These are phyloP conservation scores for Cercophora sp. DNA, from an alignment of 495 filamentous ascomycete genomes.

Conservation along the genomic window DNA sequence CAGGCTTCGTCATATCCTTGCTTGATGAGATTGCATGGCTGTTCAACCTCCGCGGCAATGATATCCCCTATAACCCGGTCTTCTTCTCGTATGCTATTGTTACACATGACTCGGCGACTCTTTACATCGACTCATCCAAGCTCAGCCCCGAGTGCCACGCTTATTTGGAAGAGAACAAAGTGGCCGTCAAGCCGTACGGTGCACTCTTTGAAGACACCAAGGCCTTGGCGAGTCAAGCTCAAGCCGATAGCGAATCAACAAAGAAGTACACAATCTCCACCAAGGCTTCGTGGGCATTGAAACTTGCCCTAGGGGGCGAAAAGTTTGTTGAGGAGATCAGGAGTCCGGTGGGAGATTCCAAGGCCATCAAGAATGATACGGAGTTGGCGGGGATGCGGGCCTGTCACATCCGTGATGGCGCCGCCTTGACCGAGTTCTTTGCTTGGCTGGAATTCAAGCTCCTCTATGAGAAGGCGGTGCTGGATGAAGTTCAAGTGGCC, in stretches of 20 bases:
- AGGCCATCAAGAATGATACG: conserved; percentile 93
- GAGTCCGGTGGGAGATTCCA: conserved; percentile 87
- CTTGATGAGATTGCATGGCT: conserved; percentile 98
- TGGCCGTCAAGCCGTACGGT: conserved; percentile 78
- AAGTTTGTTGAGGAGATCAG: conserved; percentile 80
- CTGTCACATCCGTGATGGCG: conserved; percentile 93
- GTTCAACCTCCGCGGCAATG: conserved; percentile 91
- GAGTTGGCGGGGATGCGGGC: conserved; percentile 91
- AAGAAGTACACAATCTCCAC: conserved; percentile 86
- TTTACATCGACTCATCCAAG: conserved; percentile 83
- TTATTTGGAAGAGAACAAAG: conserved; percentile 65
- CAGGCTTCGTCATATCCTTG: conserved; percentile 89
- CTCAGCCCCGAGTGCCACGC: conserved; percentile 62
- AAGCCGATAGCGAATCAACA: conserved; percentile 28
- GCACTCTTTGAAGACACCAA: conserved; percentile 75
- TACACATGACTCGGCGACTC: conserved; percentile 72
- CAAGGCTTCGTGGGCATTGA: conserved; percentile 90
- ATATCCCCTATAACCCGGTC: conserved; percentile 98
- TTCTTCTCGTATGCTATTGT: conserved; percentile 97
- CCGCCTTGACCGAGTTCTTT: conserved; percentile 87
- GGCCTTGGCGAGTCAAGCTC: conserved; percentile 47
- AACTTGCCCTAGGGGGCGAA: conserved; percentile 81
- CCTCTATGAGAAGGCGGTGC: conserved; percentile 60
- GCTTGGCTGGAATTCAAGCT: conserved; percentile 94
- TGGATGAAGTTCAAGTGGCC: conserved; percentile 88